Evolutionary conservation across 2,329 filamentous ascomycete species (phyloP), one percentile per base, ranked within the genome.

Genomic region (Albophoma yamanashiensis): DNA sequence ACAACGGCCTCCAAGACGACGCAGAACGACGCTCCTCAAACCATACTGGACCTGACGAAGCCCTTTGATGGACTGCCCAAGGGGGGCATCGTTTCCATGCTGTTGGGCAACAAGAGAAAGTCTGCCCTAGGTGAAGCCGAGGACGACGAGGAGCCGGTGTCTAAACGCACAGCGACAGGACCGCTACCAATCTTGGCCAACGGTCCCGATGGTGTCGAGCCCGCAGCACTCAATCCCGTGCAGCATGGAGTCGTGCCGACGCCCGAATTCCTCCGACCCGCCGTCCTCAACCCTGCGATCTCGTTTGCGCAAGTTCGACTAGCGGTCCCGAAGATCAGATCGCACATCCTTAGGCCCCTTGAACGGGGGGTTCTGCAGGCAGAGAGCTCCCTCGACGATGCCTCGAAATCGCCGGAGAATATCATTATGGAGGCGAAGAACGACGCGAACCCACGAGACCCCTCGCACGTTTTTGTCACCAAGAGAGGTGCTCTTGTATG

Each of bases 61-160:
- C 94, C 94, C 0, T 96, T 92, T 64, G 93, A 99, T 66, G 92
- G 93, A 1, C 79, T 97, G 50, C 94, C 94, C 0, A 91, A 89
- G 70, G 94, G 94, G 31, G 94, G 94, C 3, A 81, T 99, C 22
- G 86, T 90, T 1, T 83, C 91, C 2, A 84, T 99, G 76, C 77
- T 99, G 1, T 82, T 97, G 25, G 94, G 94, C 0, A 99, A 96
- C 71, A 99, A 97, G 75, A 83, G 94, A 34, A 96, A 94, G 69
- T 86, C 89, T 56, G 82, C 85, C 20, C 82, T 83, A 7, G 75
- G 89, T 5, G 90, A 95, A 61, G 86, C 82, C 1, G 91, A 93
- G 39, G 91, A 94, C 22, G 89, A 92, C 0, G 83, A 86, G 53
- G 83, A 85, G 25, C 78, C 78, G 12, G 63, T 65, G 0, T 67